Conservation (phyloP, 2,329 filamentous ascomycete species). For the Penicillium sp. region DNA sequence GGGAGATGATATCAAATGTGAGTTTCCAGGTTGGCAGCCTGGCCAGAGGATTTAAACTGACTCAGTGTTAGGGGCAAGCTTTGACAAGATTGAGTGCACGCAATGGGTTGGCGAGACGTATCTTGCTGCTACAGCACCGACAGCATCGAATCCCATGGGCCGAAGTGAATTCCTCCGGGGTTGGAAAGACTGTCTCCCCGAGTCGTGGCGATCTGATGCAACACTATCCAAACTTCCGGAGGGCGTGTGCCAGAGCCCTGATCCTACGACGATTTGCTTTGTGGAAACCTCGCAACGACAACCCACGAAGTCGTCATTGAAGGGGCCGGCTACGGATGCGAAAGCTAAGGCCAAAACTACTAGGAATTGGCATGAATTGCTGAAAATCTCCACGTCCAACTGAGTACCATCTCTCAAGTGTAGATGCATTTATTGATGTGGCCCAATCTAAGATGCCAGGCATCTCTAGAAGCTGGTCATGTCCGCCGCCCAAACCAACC, state of each 20-base stretch:
- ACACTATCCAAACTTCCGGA: constrained; percentile 31
- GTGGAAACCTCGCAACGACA: constrained; percentile 29
- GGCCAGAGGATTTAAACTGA: background rate
- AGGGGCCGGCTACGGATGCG: constrained; percentile 18
- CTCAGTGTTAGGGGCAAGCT: constrained; percentile 33
- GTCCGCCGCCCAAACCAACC: constrained; percentile 13
- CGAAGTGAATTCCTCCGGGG: constrained; percentile 32
- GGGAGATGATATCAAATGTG: constrained; percentile 33
- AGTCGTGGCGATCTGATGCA: constrained; percentile 38
- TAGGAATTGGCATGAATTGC: constrained; percentile 43
- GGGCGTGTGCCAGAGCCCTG: constrained; percentile 30
- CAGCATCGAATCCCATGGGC: constrained; percentile 25
- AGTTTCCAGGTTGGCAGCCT: constrained; percentile 13
- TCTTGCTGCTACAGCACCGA: constrained; percentile 36
- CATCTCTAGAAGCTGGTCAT: constrained; percentile 15
- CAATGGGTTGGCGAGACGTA: constrained; percentile 39
- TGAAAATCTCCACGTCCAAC: constrained; percentile 34
- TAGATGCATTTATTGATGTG: constrained; percentile 5
- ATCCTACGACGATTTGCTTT: constrained; percentile 36
- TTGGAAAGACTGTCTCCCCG: constrained; percentile 43
- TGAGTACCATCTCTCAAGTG: constrained; percentile 15
- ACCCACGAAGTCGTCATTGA: constrained; percentile 23
- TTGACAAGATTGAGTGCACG: constrained; percentile 33
- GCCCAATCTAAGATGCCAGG: constrained; percentile 14
- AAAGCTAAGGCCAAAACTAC: constrained; percentile 35